Conservation (phyloP, 1,284 basidiomycete genomes). For the Marasmius fiardii region DNA sequence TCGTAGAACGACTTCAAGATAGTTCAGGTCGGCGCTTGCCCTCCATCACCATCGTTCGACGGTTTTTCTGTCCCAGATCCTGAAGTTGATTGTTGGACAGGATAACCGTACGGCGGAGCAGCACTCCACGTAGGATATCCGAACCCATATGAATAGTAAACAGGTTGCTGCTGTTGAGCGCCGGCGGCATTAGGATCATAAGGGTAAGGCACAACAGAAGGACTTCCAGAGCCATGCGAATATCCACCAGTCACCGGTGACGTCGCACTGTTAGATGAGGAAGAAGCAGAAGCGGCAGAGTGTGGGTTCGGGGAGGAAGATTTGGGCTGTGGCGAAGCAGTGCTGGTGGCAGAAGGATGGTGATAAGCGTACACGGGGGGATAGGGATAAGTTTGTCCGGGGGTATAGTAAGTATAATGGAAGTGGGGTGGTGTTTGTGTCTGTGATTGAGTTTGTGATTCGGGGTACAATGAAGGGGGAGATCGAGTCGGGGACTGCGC, state of each 20-base stretch:
- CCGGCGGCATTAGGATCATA: not conserved
- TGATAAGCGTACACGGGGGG: not conserved
- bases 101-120: not conserved
- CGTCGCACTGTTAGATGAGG: not conserved
- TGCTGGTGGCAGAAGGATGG: not conserved
- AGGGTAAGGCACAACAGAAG: not conserved
- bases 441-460: not conserved
- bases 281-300: not conserved
- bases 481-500: not conserved
- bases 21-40: not conserved
- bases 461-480: not conserved
- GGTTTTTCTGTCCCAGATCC: not conserved
- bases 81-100: not conserved
- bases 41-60: not conserved
- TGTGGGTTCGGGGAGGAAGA: too few species aligned
- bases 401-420: not conserved
- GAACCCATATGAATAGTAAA: not conserved
- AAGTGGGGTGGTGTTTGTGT: not conserved
- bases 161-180: not conserved
- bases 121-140: not conserved
- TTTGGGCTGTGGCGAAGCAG: not conserved
- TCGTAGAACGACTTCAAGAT: too few species aligned
- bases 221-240: not conserved
- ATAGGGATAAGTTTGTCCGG: too few species aligned
- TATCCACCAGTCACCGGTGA: not conserved